Evolutionary conservation across 441 rosid species (phyloP), one percentile per base, ranked within the genome.

Genomic region (Pelargonium fulgidum): DNA sequence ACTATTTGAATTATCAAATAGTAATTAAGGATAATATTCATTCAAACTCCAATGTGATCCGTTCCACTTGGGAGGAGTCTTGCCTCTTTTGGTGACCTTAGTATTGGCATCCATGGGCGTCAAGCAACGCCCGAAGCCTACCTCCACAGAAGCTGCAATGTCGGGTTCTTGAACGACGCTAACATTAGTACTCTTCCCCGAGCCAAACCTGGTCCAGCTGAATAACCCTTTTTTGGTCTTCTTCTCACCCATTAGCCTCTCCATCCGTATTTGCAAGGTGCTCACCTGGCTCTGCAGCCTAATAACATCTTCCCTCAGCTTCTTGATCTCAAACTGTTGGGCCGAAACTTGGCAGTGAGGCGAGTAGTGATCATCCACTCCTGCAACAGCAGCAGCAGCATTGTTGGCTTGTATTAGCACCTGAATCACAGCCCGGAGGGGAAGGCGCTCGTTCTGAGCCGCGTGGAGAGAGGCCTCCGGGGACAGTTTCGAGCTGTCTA

Each of bases 381-480:
- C 75, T 0, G 62, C 9, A 1, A 14, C n/a, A n/a, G n/a, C 58
- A n/a, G 14, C 17, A 0, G 19, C 39, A 86, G 79, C 80, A 86
- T 89, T 64, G 79, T 75, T 79, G 88, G 94, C 70, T 90, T 92
- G 1, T 85, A 81, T 73, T 6, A 93, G 75, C 56, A 90, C 92
- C 68, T 92, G 93, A 17, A 92, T 81, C 12, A 86, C 87, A 0
- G 90, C 83, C 7, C 98, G 83, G 36, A 90, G 88, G 0, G 98
- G 96, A 70, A 93, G 76, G 42, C 98, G 85, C 75, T 86, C 89
- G 17, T 93, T 93, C 62, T 85, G 94, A 1, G 90, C 85, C 0
- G 92, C 96, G 9, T 90, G 98, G 62, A 81, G 66, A 56, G 97
- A 86, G 62, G 96, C 97, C 69, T 89, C 96, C 0, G 79, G 79